Conservation (phyloP, 805 yeast genomes). For the Metschnikowia dekortorum region DNA sequence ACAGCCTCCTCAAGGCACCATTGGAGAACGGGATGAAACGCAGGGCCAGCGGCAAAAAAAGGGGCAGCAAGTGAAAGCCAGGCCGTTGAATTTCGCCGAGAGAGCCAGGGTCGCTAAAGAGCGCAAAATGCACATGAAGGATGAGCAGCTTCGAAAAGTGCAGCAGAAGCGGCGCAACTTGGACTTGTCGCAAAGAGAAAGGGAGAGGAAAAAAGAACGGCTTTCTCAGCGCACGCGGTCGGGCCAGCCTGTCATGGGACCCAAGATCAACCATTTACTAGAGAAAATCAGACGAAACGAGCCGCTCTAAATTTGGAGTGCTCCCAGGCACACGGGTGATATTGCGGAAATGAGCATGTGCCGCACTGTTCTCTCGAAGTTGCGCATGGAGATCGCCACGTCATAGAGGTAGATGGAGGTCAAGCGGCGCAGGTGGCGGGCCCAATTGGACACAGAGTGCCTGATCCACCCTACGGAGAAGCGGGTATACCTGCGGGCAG, state of each 20-base stretch:
- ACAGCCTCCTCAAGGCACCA: constrained; percentile 9
- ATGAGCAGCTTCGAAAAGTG: constrained; percentile 35
- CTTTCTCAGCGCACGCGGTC: constrained; percentile 50
- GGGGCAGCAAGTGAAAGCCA: constrained; percentile 23
- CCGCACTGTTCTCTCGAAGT: constrained; percentile 3
- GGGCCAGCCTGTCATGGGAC: constrained; percentile 93
- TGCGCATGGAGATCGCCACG: constrained; percentile 21
- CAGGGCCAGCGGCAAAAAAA: not conserved
- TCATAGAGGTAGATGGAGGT: constrained; percentile 34
- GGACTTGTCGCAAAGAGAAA: constrained; percentile 36
- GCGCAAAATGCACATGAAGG: constrained; percentile 41
- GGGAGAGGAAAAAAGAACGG: constrained; percentile 39
- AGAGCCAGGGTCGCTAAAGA: constrained; percentile 43
- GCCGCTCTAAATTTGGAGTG: not conserved
- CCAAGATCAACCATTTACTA: constrained; percentile 71
- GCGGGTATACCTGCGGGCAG: constrained; percentile 15
- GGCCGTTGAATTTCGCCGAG: constrained; percentile 41
- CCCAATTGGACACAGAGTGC: constrained; percentile 26
- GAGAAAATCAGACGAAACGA: constrained; percentile 65
- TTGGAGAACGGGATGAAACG: not conserved
- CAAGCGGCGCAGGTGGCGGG: constrained; percentile 27
- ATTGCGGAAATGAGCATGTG: not conserved
- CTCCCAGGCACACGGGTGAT: not conserved
- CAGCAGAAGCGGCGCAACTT: constrained; percentile 32
- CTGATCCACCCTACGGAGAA: constrained; percentile 20